Base-by-base conservation (phyloP, 129 eudicot genomes). In the Gnaphalium uliginosum region DNA sequence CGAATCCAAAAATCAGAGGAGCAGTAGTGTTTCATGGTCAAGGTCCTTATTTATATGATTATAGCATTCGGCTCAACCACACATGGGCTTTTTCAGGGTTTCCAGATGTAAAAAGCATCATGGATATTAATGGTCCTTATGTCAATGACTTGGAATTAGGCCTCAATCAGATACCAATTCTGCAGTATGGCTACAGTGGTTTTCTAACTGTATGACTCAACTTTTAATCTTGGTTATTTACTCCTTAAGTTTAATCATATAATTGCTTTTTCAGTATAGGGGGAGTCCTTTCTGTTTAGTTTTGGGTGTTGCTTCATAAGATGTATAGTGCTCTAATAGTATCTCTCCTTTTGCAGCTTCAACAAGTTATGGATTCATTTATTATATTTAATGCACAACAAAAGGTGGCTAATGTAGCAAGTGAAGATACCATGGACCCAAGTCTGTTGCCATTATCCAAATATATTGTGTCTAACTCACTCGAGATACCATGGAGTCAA, bases 1-100 rank as follows among this genome's bases (percentile, higher is more conserved):
- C 92, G 14, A 83, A 89, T 78, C 99, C 97, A 35, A 90, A 84
- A 83, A 86, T 94, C 85, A 91, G 81, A 86, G 99, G 97, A 86
- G 99, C 99, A 65, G 81, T 91, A 56, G 94, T 91, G 81, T 94
- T 94, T 89, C 97, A 94, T 85, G 71, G 77, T 73, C 99, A 94
- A 87, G 99, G 99, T 74, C 97, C 99, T 78, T 83, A 81, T 75
- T 41, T 82, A 61, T 94, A 83, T 80, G 99, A 94, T 72, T 94
- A 94, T 73, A 94, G 99, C 85, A 94, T 94, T 75, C 97, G 99
- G 56, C 90, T 94, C 85, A 94, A 94, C 80, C 99, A 94, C 81
- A 87, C 99, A 77, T 94, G 99, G 99, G 97, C 99, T 24, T 87
- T 90, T 79, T 84, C 99, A 25, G 99, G 99, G 79, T 94, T 94